Evolutionary conservation across 164 flowering plant genomes (phyloP), one percentile per base, ranked within the genome.

Genomic region (Vitis cinerea): DNA sequence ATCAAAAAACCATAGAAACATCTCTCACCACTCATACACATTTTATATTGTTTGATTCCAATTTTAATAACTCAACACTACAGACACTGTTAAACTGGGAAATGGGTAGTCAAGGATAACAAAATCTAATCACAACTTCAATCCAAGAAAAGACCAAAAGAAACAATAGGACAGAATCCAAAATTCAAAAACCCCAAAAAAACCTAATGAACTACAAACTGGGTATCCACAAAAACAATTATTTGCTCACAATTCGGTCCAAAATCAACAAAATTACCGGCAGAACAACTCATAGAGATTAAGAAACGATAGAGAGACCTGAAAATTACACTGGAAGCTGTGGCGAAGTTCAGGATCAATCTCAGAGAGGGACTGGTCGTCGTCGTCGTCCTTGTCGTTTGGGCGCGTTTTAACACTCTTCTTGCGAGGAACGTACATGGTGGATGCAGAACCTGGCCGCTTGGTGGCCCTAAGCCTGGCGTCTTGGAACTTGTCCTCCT

Each of bases 321-420:
- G 87, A 61, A 60, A 89, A 67, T 95, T 95, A 66, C 99, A 89
- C 76, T 90, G 96, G 79, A 93, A 95, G 83, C 91, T 88, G 82
- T 91, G 93, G 37, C 93, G 90, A 29, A 95, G 88, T 72, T 93
- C 83, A 1, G 96, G 94, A 74, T 95, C 99, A 55, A 95, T 86
- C 61, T 85, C 89, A n/a, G n/a, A n/a, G 79, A 79, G 80, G 3
- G 84, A 77, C 1, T 81, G 85, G 14, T 81, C 86, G 17, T 70
- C 80, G n/a, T 81, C 64, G 13, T 64, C 67, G 72, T 64, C 63
- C 11, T 10, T 19, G 9, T 61, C 47, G 10, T 10, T 73, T 77
- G 47, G 81, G 60, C 50, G 79, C 71, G 30, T 56, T 62, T 31
- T 31, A 15, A 30, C 61, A 2, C 71, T 70, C 73, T 79, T 86